Percentiles rank a stretch among this genome's conserved stretches.
Evolutionary conservation across 2,329 filamentous ascomycete species (phyloP).

Genomic region (Colletotrichum australisinense): DNA sequence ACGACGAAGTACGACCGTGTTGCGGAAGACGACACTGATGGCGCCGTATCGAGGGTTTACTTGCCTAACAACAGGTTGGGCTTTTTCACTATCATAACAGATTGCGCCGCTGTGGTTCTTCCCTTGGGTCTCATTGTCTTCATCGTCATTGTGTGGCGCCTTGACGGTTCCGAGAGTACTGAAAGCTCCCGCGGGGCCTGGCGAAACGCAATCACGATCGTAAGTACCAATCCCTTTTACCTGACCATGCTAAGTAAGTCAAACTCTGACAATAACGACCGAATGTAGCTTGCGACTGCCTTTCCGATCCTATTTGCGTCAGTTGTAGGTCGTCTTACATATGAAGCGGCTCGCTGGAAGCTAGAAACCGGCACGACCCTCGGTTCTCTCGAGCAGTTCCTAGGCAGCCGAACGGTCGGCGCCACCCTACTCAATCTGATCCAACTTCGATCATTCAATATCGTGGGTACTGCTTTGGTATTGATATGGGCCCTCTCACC

Average conservation of each 20-base stretch:
- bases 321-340: conserved; percentile 41
- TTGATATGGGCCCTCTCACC: conserved; percentile 45
- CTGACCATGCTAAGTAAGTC: too few species aligned
- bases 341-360: conserved; percentile 41
- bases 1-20: too few species aligned
- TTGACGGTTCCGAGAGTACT: too few species aligned
- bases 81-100: too few species aligned
- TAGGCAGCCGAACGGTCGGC: conserved; percentile 45
- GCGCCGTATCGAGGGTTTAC: too few species aligned
- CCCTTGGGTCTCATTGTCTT: too few species aligned
- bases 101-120: too few species aligned
- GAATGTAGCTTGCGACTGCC: conserved; percentile 34
- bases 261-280: neutral
- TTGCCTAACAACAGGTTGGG: too few species aligned
- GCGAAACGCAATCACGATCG: too few species aligned
- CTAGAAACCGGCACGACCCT: conserved; percentile 43
- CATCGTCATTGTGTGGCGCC: too few species aligned
- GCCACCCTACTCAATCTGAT: conserved; percentile 41
- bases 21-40: too few species aligned
- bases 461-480: conserved; percentile 39
- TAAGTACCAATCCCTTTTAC: fast-evolving
- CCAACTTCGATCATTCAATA: conserved; percentile 41
- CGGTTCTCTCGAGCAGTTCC: conserved; percentile 42
- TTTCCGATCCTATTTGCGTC: conserved; percentile 46
- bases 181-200: too few species aligned